Base-by-base conservation (phyloP, 2,329 filamentous ascomycete genomes). In the Fusarium tuaranense region DNA sequence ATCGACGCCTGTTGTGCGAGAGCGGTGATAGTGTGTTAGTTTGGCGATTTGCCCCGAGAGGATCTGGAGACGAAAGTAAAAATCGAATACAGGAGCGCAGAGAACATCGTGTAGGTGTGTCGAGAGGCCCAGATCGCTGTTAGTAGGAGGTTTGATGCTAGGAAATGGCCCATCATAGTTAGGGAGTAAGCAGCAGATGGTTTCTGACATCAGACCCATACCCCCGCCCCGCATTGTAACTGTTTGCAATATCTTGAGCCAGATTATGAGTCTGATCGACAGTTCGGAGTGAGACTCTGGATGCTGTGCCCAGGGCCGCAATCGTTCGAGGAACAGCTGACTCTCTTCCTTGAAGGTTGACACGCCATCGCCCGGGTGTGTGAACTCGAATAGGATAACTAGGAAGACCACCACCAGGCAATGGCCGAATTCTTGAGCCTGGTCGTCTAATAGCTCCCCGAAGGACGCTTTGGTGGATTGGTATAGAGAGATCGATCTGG, bases 1-100 rank as follows among this genome's bases (percentile, higher is more conserved):
- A 20, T 78, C 77, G 8, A 27, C 53, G 6, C 68, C 68, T 5
- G 69, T 76, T n/a, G 65, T 76, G 18, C 76, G 74, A 16, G 77
- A 76, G 22, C 76, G 77, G 48, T 74, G 77, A 39, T 78, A 78
- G 32, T 78, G 77, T 10, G 74, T 78, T 14, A 76, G 30, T 6
- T 68, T 46, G 8, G 71, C 71, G 16, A 78, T 70, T n/a, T 75
- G 53, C 9, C 66, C 66, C 2, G 76, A 78, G 6, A 78, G 44
- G 7, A 63, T 58, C 62, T 78, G 76, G 7, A 78, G 71, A 7
- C 55, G 65, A 41, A 69, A 71, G 61, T 78, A 78, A 14, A 46
- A 46, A 13, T 46, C n/a, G 16, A 46, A 46, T 5, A 46, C 41
- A 6, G 41, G 41, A 4, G n/a, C 41, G 8, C 41, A 46, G 41